A percentile compares a stretch with the other conserved stretches of the same genome.
Evolutionary conservation across 441 rosid genomes (phyloP).

Genomic region (Eruca vesicaria): DNA sequence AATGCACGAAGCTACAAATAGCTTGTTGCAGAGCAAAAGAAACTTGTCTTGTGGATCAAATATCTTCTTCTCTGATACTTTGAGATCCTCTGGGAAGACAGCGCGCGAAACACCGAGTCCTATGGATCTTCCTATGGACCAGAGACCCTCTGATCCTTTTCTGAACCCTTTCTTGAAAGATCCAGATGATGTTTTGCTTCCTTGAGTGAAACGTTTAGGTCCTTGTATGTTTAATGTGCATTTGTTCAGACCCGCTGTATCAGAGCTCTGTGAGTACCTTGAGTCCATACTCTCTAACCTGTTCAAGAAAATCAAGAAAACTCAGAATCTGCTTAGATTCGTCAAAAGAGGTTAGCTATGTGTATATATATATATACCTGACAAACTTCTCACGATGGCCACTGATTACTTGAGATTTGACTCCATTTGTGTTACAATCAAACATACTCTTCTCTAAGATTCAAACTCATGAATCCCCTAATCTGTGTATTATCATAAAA

Average conservation of each 20-base stretch:
- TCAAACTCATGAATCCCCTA: conserved; percentile 37
- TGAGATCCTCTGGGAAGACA: conserved; percentile 91
- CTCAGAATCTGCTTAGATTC: background rate
- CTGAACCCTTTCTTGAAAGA: conserved; percentile 76
- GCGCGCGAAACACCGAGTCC: conserved; percentile 84
- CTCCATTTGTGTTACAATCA: conserved; percentile 42
- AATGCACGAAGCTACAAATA: conserved; percentile 73
- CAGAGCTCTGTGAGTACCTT: conserved; percentile 63
- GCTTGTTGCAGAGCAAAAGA: conserved; percentile 70
- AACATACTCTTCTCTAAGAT: conserved; percentile 48
- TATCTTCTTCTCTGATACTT: conserved; percentile 81
- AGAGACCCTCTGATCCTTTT: conserved; percentile 90
- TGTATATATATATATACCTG: conserved; percentile 47
- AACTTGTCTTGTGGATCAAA: conserved; percentile 93
- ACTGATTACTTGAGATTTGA: conserved; percentile 59
- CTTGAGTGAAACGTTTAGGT: conserved; percentile 45
- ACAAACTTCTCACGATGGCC: conserved; percentile 83
- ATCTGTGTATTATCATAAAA: conserved; percentile 39
- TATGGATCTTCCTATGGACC: conserved; percentile 86
- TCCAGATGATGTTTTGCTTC: conserved; percentile 52
- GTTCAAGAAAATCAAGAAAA: background rate
- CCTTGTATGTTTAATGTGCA: conserved; percentile 72
- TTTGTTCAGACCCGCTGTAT: conserved; percentile 46
- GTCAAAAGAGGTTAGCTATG: background rate
- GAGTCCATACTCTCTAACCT: conserved; percentile 65